Conservation (phyloP, 441 rosid species). For the Capsella rubella region DNA sequence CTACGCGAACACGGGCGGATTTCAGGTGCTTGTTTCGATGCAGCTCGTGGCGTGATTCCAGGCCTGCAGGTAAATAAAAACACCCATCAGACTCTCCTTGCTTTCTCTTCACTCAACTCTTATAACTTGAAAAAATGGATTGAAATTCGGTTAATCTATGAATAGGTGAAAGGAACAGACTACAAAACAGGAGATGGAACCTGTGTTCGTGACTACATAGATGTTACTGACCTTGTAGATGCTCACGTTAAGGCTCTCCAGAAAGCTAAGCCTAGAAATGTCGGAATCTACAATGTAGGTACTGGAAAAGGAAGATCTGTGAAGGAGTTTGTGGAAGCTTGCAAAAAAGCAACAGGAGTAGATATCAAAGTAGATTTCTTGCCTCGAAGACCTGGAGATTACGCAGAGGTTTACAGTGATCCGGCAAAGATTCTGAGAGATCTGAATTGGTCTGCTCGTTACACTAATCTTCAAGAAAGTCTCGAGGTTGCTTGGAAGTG, state of each 20-base stretch:
- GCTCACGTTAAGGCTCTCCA: constrained; percentile 66
- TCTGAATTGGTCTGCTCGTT: constrained; percentile 59
- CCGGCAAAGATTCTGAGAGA: constrained; percentile 57
- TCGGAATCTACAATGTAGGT: constrained; percentile 66
- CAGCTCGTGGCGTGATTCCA: constrained; percentile 61
- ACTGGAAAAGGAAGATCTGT: constrained; percentile 70
- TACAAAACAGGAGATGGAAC: constrained; percentile 67
- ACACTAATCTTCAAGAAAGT: constrained; percentile 58
- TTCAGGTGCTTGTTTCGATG: constrained; percentile 75
- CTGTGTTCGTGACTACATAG: constrained; percentile 65
- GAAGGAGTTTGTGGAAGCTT: constrained; percentile 68
- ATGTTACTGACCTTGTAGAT: constrained; percentile 63
- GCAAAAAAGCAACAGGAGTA: constrained; percentile 65
- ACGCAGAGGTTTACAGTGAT: constrained; percentile 66
- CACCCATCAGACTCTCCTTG: background rate
- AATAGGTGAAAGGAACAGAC: constrained; percentile 64
- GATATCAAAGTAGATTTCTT: constrained; percentile 56
- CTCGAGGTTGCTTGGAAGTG: constrained; percentile 63
- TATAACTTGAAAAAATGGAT: background rate
- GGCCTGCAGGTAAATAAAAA: constrained; percentile 51
- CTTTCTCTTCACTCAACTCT: constrained; percentile 11
- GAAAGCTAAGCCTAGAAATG: constrained; percentile 57
- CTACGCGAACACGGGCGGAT: constrained; percentile 65
- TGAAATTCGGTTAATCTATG: background rate
- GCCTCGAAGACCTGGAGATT: constrained; percentile 65